phyloP scores from a whole-genome alignment of 495 filamentous ascomycete species.

The Bryoglossum gracile region DNA sequence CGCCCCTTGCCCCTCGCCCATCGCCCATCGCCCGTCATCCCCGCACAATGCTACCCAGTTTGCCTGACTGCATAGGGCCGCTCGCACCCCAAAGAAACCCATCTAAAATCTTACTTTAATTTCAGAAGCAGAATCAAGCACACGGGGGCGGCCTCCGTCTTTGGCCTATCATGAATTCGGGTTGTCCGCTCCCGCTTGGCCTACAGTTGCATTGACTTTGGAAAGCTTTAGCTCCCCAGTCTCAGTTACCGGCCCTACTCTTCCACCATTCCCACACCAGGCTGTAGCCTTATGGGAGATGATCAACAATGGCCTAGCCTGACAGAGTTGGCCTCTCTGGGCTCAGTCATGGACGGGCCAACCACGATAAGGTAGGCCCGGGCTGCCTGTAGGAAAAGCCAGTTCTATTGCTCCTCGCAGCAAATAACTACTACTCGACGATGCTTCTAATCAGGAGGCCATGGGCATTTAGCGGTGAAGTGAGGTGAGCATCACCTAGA shows the following conservation, averaged over 20 bases:
- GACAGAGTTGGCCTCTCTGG: not conserved
- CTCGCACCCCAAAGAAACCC: not conserved
- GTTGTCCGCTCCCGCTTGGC: not conserved
- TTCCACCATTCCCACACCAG: not conserved
- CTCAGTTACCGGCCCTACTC: not conserved
- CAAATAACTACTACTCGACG: no score
- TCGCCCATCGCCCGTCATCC: no score
- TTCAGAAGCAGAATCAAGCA: not conserved
- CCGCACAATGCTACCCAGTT: no score
- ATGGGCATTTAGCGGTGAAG: not conserved
- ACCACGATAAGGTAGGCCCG: not conserved
- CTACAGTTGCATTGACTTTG: not conserved
- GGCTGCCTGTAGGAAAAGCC: no score
- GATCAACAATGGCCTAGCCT: slow-evolving; percentile 1
- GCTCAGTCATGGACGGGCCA: not conserved
- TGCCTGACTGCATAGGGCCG: not conserved
- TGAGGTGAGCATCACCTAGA: not conserved
- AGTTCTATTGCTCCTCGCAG: no score
- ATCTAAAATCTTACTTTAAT: slow-evolving; percentile 5
- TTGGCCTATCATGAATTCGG: not conserved
- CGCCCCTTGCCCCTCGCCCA: no score
- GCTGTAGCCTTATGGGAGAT: not conserved
- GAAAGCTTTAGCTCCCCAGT: not conserved
- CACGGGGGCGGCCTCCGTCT: not conserved
- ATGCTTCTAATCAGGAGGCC: no score